phyloP scores from a whole-genome alignment of 306 rosid species.

The Vachellia pachyceras region DNA sequence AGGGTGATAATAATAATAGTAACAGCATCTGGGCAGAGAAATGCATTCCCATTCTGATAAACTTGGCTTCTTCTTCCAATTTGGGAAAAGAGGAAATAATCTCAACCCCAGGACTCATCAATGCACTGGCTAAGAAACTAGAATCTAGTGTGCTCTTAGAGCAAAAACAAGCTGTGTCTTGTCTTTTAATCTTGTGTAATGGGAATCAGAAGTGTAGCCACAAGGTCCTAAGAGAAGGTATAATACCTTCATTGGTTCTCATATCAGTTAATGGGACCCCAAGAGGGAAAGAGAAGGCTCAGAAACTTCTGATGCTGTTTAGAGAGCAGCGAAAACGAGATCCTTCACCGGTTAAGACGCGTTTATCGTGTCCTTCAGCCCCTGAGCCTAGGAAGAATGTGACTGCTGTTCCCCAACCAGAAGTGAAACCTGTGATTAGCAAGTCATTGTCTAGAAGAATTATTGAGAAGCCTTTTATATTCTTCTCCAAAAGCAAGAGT shows the following conservation, averaged over 20 bases:
- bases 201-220: slow-evolving; percentile 68
- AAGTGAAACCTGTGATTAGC: slow-evolving; percentile 56
- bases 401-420: slow-evolving; percentile 43
- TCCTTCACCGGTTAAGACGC: slow-evolving; percentile 41
- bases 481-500: slow-evolving; percentile 78
- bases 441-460: slow-evolving; percentile 73
- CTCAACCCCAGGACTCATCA: slow-evolving; percentile 52
- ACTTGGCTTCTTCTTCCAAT: slow-evolving; percentile 64
- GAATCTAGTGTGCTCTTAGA: slow-evolving; percentile 67
- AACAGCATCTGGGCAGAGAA: slow-evolving; percentile 69
- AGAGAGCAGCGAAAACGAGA: slow-evolving; percentile 83
- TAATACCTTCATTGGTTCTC: slow-evolving; percentile 78
- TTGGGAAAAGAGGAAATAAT: slow-evolving; percentile 64
- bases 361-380: background rate
- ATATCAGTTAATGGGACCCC: slow-evolving; percentile 78
- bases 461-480: slow-evolving; percentile 73
- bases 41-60: slow-evolving; percentile 68
- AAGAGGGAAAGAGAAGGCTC: slow-evolving; percentile 79
- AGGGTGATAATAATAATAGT: slow-evolving; percentile 39
- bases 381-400: slow-evolving; percentile 8
- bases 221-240: slow-evolving; percentile 86
- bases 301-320: slow-evolving; percentile 74
- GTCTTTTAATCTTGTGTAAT: slow-evolving; percentile 72
- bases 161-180: slow-evolving; percentile 81
- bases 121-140: slow-evolving; percentile 57